Evolutionary conservation across 345 rosid species (phyloP).

Genomic region (Geranium rotundifolium): DNA sequence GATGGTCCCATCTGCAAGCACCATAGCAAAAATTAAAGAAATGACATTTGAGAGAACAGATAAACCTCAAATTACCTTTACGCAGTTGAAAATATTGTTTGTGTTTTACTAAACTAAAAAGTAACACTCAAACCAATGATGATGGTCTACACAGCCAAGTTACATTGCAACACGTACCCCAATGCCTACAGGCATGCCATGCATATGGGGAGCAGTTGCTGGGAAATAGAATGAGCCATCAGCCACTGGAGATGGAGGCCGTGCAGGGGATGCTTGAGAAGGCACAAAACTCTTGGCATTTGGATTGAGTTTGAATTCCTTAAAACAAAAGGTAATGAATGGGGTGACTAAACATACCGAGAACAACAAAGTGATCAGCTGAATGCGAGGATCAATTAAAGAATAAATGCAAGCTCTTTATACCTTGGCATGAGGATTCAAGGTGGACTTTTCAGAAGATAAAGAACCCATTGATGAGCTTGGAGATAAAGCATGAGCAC

Average conservation of each 20-base stretch:
- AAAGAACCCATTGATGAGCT: slow-evolving; percentile 73
- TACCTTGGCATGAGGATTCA: slow-evolving; percentile 88
- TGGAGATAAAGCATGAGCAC: slow-evolving; percentile 55
- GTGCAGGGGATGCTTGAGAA: slow-evolving; percentile 31
- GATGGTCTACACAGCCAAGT: background rate
- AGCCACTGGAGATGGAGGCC: slow-evolving; percentile 56
- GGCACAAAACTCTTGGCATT: slow-evolving; percentile 82
- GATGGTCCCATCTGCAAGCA: slow-evolving; percentile 50
- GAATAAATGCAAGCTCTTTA: background rate
- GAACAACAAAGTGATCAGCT: background rate
- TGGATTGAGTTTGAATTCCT: slow-evolving; percentile 94
- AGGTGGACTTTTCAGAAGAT: slow-evolving; percentile 65
- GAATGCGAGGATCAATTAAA: background rate
- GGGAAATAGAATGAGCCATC: slow-evolving; percentile 61
- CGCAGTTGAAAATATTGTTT: too few relatives aligned
- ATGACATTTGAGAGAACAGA: too few relatives aligned
- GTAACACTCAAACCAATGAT: background rate
- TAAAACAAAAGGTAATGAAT: slow-evolving; percentile 9
- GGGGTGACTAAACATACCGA: background rate
- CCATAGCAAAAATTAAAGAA: background rate
- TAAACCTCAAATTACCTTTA: too few relatives aligned
- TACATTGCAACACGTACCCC: slow-evolving; percentile 42
- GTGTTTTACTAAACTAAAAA: background rate
- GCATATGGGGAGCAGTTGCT: slow-evolving; percentile 52
- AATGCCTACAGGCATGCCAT: slow-evolving; percentile 52